These are phyloP conservation scores for Botryotinia globosa DNA, from an alignment of 2,329 filamentous ascomycete species.

Conservation along the genomic window DNA sequence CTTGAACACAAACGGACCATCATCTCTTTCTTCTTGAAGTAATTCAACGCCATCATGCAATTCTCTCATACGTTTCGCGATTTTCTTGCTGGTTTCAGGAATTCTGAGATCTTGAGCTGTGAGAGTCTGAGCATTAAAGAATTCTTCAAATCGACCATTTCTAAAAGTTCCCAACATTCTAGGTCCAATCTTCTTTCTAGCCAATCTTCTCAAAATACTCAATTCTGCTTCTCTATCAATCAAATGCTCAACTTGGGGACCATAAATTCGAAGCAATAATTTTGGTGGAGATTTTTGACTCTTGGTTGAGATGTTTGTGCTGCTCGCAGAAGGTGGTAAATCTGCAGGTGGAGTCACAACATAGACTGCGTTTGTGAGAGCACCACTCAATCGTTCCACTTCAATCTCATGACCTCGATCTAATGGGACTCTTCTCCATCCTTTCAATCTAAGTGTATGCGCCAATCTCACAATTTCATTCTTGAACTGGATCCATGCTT, in stretches of 20 bases:
- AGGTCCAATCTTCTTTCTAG: constrained; percentile 89
- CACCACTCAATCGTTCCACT: constrained; percentile 79
- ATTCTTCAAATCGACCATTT: constrained; percentile 96
- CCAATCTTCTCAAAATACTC: constrained; percentile 78
- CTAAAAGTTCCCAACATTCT: constrained; percentile 85
- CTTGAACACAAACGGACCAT: constrained; percentile 78
- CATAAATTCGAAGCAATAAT: constrained; percentile 86
- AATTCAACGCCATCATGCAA: constrained; percentile 91
- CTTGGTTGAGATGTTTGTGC: constrained; percentile 38
- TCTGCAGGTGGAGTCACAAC: constrained; percentile 80
- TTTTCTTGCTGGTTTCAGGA: constrained; percentile 81
- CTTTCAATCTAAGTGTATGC: constrained; percentile 85
- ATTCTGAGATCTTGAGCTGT: constrained; percentile 73
- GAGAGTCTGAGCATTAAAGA: constrained; percentile 79
- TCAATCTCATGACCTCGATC: constrained; percentile 65
- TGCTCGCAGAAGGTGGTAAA: constrained; percentile 41
- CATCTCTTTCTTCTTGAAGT: constrained; percentile 70
- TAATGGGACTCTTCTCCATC: constrained; percentile 81
- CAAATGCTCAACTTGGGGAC: constrained; percentile 89
- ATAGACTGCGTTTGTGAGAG: constrained; percentile 94
- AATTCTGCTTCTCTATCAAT: constrained; percentile 93
- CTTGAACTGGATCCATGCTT: constrained; percentile 85
- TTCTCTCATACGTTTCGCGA: constrained; percentile 96
- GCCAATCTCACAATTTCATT: constrained; percentile 84
- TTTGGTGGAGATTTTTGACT: constrained; percentile 49